These are phyloP conservation scores for Yarrowia sp. DNA, from an alignment of 805 yeast genomes.

Conservation along the genomic window DNA sequence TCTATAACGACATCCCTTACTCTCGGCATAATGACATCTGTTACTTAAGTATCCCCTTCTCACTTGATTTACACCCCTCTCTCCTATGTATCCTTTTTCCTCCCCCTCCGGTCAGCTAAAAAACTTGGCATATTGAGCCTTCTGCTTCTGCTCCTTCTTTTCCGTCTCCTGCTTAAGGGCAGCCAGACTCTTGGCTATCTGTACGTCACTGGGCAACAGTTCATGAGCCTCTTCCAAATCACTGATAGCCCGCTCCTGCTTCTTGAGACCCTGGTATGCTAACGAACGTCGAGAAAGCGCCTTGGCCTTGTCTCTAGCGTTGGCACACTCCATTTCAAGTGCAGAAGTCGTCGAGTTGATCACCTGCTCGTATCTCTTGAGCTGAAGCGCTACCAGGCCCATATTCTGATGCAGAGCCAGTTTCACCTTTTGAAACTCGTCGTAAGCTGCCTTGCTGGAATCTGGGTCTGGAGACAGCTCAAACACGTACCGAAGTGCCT, in stretches of 20 bases:
- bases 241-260: constrained; percentile 64
- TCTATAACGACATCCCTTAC: no score
- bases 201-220: constrained; percentile 67
- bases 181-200: constrained; percentile 59
- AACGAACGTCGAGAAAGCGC: constrained; percentile 83
- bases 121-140: constrained; percentile 43
- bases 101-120: constrained; percentile 30
- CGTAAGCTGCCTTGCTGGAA: constrained; percentile 43
- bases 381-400: constrained; percentile 68
- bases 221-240: constrained; percentile 64
- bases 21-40: no score
- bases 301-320: constrained; percentile 70
- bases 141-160: constrained; percentile 48
- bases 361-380: constrained; percentile 52
- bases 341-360: constrained; percentile 64
- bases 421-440: constrained; percentile 53
- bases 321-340: constrained; percentile 54
- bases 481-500: constrained; percentile 64
- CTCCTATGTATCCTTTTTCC: no score
- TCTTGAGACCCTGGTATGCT: constrained; percentile 61
- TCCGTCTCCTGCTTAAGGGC: constrained; percentile 55
- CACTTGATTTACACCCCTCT: no score
- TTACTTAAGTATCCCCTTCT: no score
- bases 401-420: constrained; percentile 66
- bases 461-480: constrained; percentile 65